These are phyloP conservation scores for Globisporangium okanoganense DNA, from an alignment of 352 stramenopile genomes.

Conservation along the genomic window DNA sequence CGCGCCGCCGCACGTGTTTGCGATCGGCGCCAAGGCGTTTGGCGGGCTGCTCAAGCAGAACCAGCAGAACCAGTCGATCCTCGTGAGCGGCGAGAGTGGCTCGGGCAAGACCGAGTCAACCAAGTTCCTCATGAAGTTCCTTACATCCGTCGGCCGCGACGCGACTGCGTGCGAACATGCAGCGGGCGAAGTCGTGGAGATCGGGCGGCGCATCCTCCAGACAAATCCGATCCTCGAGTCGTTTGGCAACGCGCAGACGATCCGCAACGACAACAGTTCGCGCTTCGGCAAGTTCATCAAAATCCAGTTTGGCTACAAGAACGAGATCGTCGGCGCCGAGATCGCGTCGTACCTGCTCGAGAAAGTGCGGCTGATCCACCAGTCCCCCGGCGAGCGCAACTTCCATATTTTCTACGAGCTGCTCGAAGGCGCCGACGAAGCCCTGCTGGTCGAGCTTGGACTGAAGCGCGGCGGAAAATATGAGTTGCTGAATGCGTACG, in stretches of 20 bases:
- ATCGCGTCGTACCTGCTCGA: conserved; percentile 97
- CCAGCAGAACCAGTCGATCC: conserved; percentile 36
- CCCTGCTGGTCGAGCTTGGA: conserved; percentile 57
- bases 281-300: conserved; percentile 97
- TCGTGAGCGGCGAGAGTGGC: conserved; percentile 46
- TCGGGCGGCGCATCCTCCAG: conserved; percentile 89
- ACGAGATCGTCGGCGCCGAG: conserved; percentile 89
- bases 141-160: conserved; percentile 84
- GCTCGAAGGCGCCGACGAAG: conserved; percentile 70
- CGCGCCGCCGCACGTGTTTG: conserved; percentile 87
- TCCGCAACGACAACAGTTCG: conserved; percentile 96
- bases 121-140: conserved; percentile 96
- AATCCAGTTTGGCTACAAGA: conserved; percentile 83
- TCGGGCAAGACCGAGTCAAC: conserved; percentile 96
- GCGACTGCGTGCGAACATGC: conserved; percentile 11
- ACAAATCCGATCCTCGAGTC: conserved; percentile 97
- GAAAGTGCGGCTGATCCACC: conserved; percentile 94
- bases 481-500: conserved; percentile 86
- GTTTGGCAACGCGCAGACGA: conserved; percentile 96
- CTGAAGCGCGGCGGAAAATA: conserved; percentile 75
- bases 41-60: conserved; percentile 51
- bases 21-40: conserved; percentile 87
- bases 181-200: conserved; percentile 54
- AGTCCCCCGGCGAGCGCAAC: conserved; percentile 90
- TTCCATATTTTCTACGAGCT: conserved; percentile 97